Evolutionary conservation across 2,329 filamentous ascomycete genomes (phyloP), one percentile per base, ranked within the genome.

Genomic region (Fusarium sp.): DNA sequence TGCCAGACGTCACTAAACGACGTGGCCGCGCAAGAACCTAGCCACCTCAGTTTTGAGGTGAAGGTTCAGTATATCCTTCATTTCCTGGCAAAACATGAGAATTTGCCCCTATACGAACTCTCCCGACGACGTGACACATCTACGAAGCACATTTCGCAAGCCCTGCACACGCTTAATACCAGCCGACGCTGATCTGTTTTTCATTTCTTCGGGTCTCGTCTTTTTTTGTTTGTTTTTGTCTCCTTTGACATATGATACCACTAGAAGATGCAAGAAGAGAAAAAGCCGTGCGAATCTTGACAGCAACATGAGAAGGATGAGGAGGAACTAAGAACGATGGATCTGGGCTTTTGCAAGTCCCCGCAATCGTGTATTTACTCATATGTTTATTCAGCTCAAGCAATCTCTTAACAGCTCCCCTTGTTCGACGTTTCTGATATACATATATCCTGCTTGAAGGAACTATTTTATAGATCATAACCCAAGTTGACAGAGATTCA

Each of bases 181-280:
- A 75, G 66, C 66, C 38, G 54, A 71, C 58, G 63, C 65, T 72
- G 51, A 66, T 69, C 46, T 62, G 58, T 63, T 74, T 62, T 73
- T 67, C 45, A 66, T 70, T 68, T 61, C 63, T 55, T 69, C 65
- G 40, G 45, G 56, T 51, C 52, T 71, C 63, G 46, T 59, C 58
- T 55, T 53, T 44, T 57, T 42, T 64, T 64, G 44, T 65, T 43
- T 42, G 63, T 61, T 44, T 55, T 50, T 62, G 66, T 57, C 42
- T 69, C 60, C 66, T 69, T 66, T 63, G 58, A 71, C 62, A 68
- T 65, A 76, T 76, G 74, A 76, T 76, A 76, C 75, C 74, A 75
- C 74, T 76, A 75, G 71, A 74, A 69, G 68, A 66, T 64, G 65
- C 65, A 74, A 66, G 61, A 69, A 72, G 66, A 65, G 70, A 62